Evolutionary conservation across 352 stramenopile species (phyloP).

Genomic region (Phytopythium cucurbitacearum): DNA sequence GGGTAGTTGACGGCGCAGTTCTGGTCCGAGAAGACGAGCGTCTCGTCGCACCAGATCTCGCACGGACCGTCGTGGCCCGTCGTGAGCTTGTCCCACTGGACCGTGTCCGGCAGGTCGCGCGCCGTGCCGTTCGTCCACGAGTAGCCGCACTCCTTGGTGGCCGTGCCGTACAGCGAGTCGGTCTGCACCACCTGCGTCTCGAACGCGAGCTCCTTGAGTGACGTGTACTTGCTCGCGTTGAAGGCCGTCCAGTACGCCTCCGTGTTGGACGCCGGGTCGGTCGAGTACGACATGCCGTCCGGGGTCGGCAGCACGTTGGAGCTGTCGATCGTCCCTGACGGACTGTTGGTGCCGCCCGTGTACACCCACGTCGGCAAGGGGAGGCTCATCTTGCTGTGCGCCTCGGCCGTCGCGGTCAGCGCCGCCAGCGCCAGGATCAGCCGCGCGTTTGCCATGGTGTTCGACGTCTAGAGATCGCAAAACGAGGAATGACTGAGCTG

Average conservation of each 20-base stretch:
- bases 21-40: constrained; percentile 29
- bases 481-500: constrained; percentile 1
- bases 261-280: constrained; percentile 24
- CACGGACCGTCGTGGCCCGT: constrained; percentile 35
- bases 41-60: constrained; percentile 49
- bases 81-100: constrained; percentile 37
- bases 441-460: constrained; percentile 11
- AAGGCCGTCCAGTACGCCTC: constrained; percentile 28
- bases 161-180: constrained; percentile 21
- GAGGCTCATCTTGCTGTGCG: constrained; percentile 29
- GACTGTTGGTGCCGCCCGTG: constrained; percentile 20
- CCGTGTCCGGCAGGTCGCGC: constrained; percentile 25
- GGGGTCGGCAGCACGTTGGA: constrained; percentile 20
- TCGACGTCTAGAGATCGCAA: constrained; percentile 14
- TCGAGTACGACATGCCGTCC: constrained; percentile 19
- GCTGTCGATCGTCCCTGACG: constrained; percentile 17
- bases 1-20: constrained; percentile 37
- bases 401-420: constrained; percentile 10
- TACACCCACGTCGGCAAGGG: constrained; percentile 28
- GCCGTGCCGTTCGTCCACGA: constrained; percentile 24
- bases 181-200: constrained; percentile 27
- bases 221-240: constrained; percentile 39
- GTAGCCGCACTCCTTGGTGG: constrained; percentile 36
- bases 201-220: constrained; percentile 36
- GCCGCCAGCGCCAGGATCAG: constrained; percentile 7